Evolutionary conservation across 2,329 filamentous ascomycete species (phyloP).

Genomic region (Chaetomiaceae sp.): DNA sequence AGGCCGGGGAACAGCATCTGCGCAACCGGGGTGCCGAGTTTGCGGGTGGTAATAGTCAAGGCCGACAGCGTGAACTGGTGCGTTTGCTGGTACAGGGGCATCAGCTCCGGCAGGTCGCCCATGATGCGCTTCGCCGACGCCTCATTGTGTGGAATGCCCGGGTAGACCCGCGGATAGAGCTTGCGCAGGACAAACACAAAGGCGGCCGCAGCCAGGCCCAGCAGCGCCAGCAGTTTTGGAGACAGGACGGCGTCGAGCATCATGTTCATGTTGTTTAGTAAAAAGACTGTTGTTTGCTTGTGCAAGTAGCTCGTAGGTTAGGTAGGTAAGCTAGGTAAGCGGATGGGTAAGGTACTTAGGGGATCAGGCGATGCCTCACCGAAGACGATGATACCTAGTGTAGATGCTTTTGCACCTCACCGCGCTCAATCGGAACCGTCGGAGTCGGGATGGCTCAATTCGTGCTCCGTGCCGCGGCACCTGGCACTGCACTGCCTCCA

Average conservation of each 20-base stretch:
- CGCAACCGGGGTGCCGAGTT: conserved; percentile 22
- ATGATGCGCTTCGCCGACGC: conserved; percentile 7
- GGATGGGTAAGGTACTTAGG: too few species aligned
- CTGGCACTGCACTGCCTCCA: too few species aligned
- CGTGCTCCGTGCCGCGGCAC: too few species aligned
- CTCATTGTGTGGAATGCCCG: conserved; percentile 16
- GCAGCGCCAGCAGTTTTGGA: not conserved
- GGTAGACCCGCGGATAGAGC: conserved; percentile 12
- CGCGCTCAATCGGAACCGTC: too few species aligned
- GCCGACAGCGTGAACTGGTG: conserved; percentile 7
- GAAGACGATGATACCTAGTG: too few species aligned
- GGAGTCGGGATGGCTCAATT: too few species aligned
- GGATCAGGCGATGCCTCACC: too few species aligned
- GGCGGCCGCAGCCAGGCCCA: not conserved
- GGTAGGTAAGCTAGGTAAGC: too few species aligned
- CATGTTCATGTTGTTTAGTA: not conserved
- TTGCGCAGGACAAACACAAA: conserved; percentile 4
- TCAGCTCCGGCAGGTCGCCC: conserved; percentile 13
- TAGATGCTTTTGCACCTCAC: too few species aligned
- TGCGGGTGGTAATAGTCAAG: conserved; percentile 8
- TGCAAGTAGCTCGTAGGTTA: too few species aligned
- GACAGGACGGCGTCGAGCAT: conserved; percentile 4
- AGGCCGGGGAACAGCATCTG: conserved; percentile 25
- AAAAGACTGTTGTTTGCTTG: too few species aligned
- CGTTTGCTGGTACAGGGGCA: not conserved